Conservation (phyloP, 805 yeast genomes). For the Wickerhamiella qilinensis region DNA sequence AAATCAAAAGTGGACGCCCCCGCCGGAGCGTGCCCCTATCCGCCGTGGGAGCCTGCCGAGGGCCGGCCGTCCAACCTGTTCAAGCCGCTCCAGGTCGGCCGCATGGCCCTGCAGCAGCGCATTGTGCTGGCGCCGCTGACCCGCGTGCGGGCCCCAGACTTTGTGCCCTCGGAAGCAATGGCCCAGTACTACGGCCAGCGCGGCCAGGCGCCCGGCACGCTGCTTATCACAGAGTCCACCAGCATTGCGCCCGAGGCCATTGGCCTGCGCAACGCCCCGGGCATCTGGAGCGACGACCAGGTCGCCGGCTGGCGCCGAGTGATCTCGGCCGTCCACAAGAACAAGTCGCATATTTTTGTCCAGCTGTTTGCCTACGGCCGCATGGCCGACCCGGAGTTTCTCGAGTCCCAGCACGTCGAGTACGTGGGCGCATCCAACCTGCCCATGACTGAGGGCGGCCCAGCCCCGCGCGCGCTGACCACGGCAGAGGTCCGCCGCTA, state of each 20-base stretch:
- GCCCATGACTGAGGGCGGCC: slow-evolving; percentile 5
- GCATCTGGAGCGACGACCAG: slow-evolving; percentile 20
- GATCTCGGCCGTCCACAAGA: slow-evolving; percentile 30
- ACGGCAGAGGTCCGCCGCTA: slow-evolving; percentile 27
- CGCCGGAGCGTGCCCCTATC: too few relatives aligned
- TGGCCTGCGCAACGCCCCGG: slow-evolving; percentile 22
- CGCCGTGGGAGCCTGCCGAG: too few relatives aligned
- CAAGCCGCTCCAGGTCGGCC: slow-evolving; percentile 25
- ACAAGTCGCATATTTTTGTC: slow-evolving; percentile 23
- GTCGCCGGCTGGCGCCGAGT: slow-evolving; percentile 24
- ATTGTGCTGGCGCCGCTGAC: slow-evolving; percentile 36
- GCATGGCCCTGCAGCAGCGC: slow-evolving; percentile 22
- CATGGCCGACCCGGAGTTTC: slow-evolving; percentile 26
- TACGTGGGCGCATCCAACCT: slow-evolving; percentile 27
- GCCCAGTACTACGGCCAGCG: slow-evolving; percentile 40
- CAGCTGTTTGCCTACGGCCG: slow-evolving; percentile 35
- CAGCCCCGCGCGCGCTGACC: slow-evolving; percentile 22
- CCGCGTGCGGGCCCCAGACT: slow-evolving; percentile 24
- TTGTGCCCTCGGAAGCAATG: slow-evolving; percentile 31
- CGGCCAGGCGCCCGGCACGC: slow-evolving; percentile 38
- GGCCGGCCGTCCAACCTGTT: slow-evolving; percentile 19
- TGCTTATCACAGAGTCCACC: slow-evolving; percentile 44
- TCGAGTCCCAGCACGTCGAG: slow-evolving; percentile 24
- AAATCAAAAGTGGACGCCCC: too few relatives aligned
- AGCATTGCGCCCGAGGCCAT: slow-evolving; percentile 28